Evolutionary conservation across 108 stramenopile species (phyloP), one percentile per base, ranked within the genome.

Genomic region (Discostella pseudostelligera): DNA sequence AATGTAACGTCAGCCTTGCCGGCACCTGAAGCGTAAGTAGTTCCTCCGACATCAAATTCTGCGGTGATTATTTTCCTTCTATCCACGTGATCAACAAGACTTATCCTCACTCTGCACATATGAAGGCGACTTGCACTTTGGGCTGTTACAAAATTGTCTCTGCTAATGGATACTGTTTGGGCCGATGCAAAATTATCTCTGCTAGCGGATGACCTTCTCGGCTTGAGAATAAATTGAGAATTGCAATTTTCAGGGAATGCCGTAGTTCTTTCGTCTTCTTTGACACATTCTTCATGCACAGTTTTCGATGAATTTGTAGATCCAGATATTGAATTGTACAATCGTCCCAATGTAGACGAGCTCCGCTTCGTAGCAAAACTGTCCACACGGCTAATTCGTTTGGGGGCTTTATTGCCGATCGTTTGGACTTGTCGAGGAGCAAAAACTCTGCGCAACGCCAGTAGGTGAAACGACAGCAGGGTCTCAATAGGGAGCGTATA

Each of bases 401-500:
- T 50, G 20, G 29, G 20, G 1, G 12, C n/a, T 2, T 43, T 43
- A 13, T 39, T 49, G 22, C 35, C 13, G 2, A 37, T 51, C 28
- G 14, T 50, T 10, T 42, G 26, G 39, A 17, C 44, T 32, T 56
- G 58, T 8, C 71, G 62, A 2, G 28, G 25, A 20, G 55, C 51
- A 64, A 78, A 69, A 36, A 79, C 77, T 37, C 58, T 65, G n/a
- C 90, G 78, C 39, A 88, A 74, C 13, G 90, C 87, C 1, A 87
- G 40, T n/a, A 92, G 59, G 69, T 92, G 90, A 62, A 88, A 92
- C 16, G 87, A 72, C 26, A 84, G 36, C 39, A 92, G 60, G 10
- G 86, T 77, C 67, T 92, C 90, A 37, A 92, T 81, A 4, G 90
- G 90, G 16, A 92, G 67, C 16, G 85, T 56, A 71, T 84, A 83